A percentile compares a stretch with the other conserved stretches of the same genome.
These are phyloP conservation scores for Rhizophlyctis rosea DNA, from an alignment of 192 early-diverging fungal genomes.

Conservation along the genomic window DNA sequence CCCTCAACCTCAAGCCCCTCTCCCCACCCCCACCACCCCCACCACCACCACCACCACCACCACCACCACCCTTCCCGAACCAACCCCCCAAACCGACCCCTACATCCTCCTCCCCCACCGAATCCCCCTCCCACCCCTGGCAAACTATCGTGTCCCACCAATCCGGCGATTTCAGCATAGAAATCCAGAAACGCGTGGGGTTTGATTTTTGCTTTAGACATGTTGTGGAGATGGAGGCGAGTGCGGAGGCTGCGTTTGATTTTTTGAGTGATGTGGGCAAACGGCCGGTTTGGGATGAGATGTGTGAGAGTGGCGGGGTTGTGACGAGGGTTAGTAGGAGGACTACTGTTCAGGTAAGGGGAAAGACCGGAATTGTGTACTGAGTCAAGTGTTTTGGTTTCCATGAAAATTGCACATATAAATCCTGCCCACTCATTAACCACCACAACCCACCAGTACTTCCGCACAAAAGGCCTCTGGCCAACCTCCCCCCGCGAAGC, in stretches of 20 bases:
- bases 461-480: slow-evolving; percentile 45
- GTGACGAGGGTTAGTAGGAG: slow-evolving; percentile 21
- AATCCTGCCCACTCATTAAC: too few species aligned
- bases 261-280: slow-evolving; percentile 28
- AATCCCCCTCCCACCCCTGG: slow-evolving; percentile 9
- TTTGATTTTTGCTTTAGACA: slow-evolving; percentile 40
- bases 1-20: too few species aligned
- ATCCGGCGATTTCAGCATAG: slow-evolving; percentile 16
- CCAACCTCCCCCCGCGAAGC: slow-evolving; percentile 41
- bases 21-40: too few species aligned
- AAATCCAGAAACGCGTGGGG: slow-evolving; percentile 26
- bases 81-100: too few species aligned
- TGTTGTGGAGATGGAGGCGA: slow-evolving; percentile 35
- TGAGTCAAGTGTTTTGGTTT: too few species aligned
- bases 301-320: slow-evolving; percentile 31
- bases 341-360: slow-evolving; percentile 27
- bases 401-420: too few species aligned
- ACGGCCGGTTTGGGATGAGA: slow-evolving; percentile 42
- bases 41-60: too few species aligned
- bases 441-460: too few species aligned
- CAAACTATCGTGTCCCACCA: slow-evolving; percentile 3
- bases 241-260: slow-evolving; percentile 45
- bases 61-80: too few species aligned
- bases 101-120: slow-evolving; percentile 9
- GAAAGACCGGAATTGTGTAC: background rate